Conservation (phyloP, 2,329 filamentous ascomycete genomes). For the Neofusicoccum kwambonambiense region DNA sequence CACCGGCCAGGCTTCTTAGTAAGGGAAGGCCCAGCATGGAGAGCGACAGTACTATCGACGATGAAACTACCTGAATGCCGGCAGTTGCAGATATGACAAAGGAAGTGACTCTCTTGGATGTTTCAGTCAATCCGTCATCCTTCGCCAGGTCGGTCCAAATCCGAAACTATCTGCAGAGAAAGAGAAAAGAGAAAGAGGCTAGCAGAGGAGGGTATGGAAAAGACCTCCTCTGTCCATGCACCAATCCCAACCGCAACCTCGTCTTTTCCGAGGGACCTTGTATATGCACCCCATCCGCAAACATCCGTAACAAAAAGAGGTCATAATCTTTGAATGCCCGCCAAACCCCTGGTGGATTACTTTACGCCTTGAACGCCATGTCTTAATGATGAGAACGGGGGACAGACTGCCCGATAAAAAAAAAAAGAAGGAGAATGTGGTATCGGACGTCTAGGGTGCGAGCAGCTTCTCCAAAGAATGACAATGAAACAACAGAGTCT, state of each 20-base stretch:
- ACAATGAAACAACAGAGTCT: slow-evolving; percentile 12
- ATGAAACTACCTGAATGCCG: slow-evolving; percentile 1
- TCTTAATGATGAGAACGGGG: background rate
- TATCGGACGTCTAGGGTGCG: slow-evolving; percentile 2
- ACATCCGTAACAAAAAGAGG: background rate
- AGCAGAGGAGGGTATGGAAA: background rate
- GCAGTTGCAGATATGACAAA: background rate
- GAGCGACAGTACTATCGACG: background rate
- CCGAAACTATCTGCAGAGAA: slow-evolving; percentile 1
- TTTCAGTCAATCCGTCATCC: background rate
- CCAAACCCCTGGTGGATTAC: background rate
- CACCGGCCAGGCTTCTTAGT: background rate
- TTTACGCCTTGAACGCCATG: slow-evolving; percentile 7
- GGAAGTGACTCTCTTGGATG: background rate
- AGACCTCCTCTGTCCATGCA: background rate
- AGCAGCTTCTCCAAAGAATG: slow-evolving; percentile 9
- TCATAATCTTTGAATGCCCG: slow-evolving; percentile 12
- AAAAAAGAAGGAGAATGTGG: background rate
- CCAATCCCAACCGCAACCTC: background rate
- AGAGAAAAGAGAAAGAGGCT: background rate
- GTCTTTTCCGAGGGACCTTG: background rate
- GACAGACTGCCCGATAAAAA: background rate
- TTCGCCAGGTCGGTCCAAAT: background rate
- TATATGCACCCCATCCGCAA: background rate
- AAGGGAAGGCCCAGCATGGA: too few species aligned